Evolutionary conservation across 345 rosid genomes (phyloP).

Genomic region (Syzygium aromaticum): DNA sequence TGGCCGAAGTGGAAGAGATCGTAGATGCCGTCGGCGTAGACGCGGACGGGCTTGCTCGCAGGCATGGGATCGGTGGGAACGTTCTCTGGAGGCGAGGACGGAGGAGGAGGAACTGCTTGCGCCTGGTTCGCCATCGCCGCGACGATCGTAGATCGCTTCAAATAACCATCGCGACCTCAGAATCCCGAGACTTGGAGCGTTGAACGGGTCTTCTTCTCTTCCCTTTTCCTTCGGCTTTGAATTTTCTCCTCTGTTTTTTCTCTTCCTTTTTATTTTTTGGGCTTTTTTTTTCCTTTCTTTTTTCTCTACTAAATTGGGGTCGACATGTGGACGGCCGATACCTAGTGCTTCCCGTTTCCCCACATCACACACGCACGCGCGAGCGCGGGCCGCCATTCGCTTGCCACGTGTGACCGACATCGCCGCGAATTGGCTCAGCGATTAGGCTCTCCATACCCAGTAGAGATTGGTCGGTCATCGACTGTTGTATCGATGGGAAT

Average conservation of each 20-base stretch:
- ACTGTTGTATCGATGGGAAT: too few species aligned
- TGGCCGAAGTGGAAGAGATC: slow-evolving; percentile 98
- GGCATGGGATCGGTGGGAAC: slow-evolving; percentile 9
- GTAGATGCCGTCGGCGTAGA: slow-evolving; percentile 98
- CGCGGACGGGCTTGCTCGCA: slow-evolving; percentile 58
- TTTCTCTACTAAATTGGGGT: background rate
- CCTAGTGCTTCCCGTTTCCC: background rate
- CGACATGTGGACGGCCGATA: background rate
- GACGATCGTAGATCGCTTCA: background rate
- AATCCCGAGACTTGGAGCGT: background rate
- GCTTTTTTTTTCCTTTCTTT: background rate
- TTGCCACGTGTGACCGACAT: background rate
- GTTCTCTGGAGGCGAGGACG: background rate
- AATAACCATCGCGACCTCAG: background rate
- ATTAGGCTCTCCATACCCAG: background rate
- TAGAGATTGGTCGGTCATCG: too few species aligned
- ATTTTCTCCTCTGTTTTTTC: background rate
- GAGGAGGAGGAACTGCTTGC: background rate
- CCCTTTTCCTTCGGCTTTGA: background rate
- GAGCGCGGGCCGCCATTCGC: background rate
- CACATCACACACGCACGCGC: too few species aligned
- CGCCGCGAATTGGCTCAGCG: background rate
- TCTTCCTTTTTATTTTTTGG: background rate
- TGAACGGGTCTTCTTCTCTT: background rate
- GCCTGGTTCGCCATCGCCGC: background rate